phyloP scores from a whole-genome alignment of 495 filamentous ascomycete genomes.

The Neurospora sp. region DNA sequence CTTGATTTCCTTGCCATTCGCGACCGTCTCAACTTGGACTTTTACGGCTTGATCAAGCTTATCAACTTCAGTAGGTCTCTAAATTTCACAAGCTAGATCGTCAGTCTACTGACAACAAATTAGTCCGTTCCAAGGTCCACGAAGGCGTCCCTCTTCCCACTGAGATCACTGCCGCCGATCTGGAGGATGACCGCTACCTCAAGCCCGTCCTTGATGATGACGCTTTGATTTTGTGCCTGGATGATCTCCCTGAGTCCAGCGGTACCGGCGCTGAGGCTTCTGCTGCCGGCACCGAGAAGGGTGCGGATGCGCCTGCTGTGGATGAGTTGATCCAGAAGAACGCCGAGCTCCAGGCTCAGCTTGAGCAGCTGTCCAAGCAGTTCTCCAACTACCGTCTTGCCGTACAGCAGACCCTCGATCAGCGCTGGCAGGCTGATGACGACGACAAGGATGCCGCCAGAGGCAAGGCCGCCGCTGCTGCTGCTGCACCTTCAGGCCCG shows the following conservation, averaged over 20 bases:
- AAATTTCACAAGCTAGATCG: not conserved
- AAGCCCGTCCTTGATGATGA: slow-evolving; percentile 87
- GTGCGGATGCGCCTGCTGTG: slow-evolving; percentile 16
- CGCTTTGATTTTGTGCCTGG: slow-evolving; percentile 70
- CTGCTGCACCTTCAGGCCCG: slow-evolving; percentile 6
- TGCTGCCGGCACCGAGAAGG: not conserved
- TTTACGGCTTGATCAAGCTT: slow-evolving; percentile 71
- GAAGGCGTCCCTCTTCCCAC: slow-evolving; percentile 40
- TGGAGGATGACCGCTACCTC: slow-evolving; percentile 66
- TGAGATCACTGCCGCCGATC: slow-evolving; percentile 45
- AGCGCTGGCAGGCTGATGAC: slow-evolving; percentile 49
- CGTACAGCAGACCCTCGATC: slow-evolving; percentile 60
- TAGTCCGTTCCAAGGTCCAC: slow-evolving; percentile 33
- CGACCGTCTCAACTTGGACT: slow-evolving; percentile 62
- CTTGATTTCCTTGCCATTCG: slow-evolving; percentile 64
- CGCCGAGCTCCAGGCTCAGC: slow-evolving; percentile 55
- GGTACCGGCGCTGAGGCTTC: slow-evolving; percentile 9
- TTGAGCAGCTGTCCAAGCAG: slow-evolving; percentile 53
- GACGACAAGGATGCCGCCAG: slow-evolving; percentile 10
- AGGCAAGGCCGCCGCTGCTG: slow-evolving; percentile 7
- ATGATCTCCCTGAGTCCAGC: slow-evolving; percentile 51
- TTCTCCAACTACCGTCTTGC: slow-evolving; percentile 62
- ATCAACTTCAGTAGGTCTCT: slow-evolving; percentile 60
- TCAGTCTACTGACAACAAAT: not conserved
- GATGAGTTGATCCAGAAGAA: slow-evolving; percentile 46